Base-by-base conservation (phyloP, 805 yeast species). In the Debaryomyces tyrocola region DNA sequence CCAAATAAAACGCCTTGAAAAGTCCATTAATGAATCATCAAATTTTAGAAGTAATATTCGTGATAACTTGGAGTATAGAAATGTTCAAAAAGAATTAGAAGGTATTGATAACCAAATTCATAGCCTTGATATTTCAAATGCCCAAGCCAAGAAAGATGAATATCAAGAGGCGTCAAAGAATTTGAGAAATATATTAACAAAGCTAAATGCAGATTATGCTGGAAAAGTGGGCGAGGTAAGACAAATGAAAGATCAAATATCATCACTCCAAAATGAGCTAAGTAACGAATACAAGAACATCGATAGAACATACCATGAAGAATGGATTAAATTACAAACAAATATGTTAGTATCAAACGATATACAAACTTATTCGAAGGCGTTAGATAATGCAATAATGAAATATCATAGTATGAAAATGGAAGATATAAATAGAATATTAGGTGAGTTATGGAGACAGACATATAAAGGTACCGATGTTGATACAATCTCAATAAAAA, bases 381-480 rank as follows among this genome's bases (percentile, higher is more conserved):
- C 96, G 0, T 73, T 95, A 39, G 99, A 94, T 60, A 82, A 80
- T 51, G 96, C 98, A 0, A 92, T 94, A 40, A 91, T 94, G 96
- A 84, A 84, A 58, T 92, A 82, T 61, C 99, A 94, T 64, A 79
- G 88, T 47, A 68, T 85, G 49, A 94, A 94, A 62, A 94, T 94
- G 99, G 83, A 83, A 55, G 96, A 90, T 56, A 90, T 92, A 56
- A 94, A 94, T 67, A 74, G 86, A 49, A 86, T 90, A 29, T 73
- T 94, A 38, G 94, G 89, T 56, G 97, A 91, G 58, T 68, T 94
- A 36, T 94, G 99, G 99, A 87, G 89, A 52, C 81, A 80, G 41
- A 94, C 99, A 0, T 94, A 94, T 60, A 85, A 86, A 53, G 99
- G 99, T 1, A 86, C 97, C 2, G 99, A 94, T 66, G 90, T 94